Base-by-base conservation (phyloP, 441 rosid species). In the Croton setiger region DNA sequence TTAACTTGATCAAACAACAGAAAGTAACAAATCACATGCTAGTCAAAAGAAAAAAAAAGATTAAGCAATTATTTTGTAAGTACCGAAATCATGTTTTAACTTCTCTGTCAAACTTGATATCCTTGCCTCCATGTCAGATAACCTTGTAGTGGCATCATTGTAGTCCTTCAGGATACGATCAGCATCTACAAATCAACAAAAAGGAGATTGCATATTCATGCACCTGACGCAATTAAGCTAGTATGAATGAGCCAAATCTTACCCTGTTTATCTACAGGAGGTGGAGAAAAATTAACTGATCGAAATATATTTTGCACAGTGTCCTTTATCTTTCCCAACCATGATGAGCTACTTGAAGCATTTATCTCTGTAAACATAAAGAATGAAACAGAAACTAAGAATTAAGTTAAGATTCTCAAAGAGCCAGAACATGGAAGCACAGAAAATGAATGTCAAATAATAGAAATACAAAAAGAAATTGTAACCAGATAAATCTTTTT, bases 61-160 rank as follows among this genome's bases (percentile, higher is more conserved):
- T 27, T 44, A 43, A 12, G 45, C 5, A 41, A 10, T 56, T 1
- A 67, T 20, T 39, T 39, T 14, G 4, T 44, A 44, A 33, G 47
- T 66, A 92, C 99, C 98, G 79, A 86, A 93, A 71, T 96, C 99
- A 78, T 83, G 88, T 69, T 93, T 85, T 58, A 87, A 82, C 88
- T 93, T 92, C 72, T 85, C 76, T 10, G 90, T 85, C 82, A 96
- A 84, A 75, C 90, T 88, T 41, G 94, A 84, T 74, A 93, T 87
- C 80, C 85, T 88, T 31, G 96, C 88, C 82, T 91, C 88, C 57
- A 91, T 77, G 66, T 93, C 91, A 66, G 92, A 80, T 75, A 96
- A 77, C 78, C 90, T 96, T 61, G 84, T 59, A 79, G 80, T 88
- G 59, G 90, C 82, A 66, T 88, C 92, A 65, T 95, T 92, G 52